Percentiles rank a stretch among this genome's conserved stretches.
phyloP scores from a whole-genome alignment of 2,329 filamentous ascomycete genomes.

The Elsinoe necatrix region DNA sequence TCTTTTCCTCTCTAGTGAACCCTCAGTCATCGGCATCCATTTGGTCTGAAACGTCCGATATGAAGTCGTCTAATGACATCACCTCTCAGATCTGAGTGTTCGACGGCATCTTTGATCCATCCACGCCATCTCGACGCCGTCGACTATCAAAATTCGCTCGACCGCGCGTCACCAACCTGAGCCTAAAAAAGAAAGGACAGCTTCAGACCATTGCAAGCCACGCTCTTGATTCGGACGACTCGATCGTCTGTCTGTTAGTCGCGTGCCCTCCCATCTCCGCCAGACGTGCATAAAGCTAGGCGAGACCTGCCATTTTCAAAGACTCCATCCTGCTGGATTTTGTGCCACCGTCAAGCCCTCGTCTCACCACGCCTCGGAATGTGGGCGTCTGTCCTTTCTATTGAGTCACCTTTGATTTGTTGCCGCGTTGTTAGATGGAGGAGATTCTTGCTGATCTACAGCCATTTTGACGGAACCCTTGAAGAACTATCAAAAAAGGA shows the following conservation, averaged over 20 bases:
- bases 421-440: background rate
- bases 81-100: constrained; percentile 4
- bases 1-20: background rate
- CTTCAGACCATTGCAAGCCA: constrained; percentile 5
- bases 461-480: background rate
- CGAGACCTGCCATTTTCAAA: background rate
- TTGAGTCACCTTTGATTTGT: background rate
- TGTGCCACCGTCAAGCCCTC: background rate
- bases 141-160: background rate
- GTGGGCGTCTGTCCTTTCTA: background rate
- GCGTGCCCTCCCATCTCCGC: background rate
- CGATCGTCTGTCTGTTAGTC: background rate
- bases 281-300: constrained; percentile 4
- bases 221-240: constrained; percentile 7
- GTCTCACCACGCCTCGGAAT: background rate
- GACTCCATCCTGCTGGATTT: background rate
- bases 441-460: background rate
- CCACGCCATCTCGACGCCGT: background rate
- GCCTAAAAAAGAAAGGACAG: constrained; percentile 4
- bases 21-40: background rate
- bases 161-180: constrained; percentile 5
- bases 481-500: background rate
- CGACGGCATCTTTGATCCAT: constrained; percentile 8
- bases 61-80: constrained; percentile 4
- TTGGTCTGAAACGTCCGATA: constrained; percentile 6